phyloP scores from a whole-genome alignment of 352 stramenopile genomes.

The Globisporangium uncinulatum region DNA sequence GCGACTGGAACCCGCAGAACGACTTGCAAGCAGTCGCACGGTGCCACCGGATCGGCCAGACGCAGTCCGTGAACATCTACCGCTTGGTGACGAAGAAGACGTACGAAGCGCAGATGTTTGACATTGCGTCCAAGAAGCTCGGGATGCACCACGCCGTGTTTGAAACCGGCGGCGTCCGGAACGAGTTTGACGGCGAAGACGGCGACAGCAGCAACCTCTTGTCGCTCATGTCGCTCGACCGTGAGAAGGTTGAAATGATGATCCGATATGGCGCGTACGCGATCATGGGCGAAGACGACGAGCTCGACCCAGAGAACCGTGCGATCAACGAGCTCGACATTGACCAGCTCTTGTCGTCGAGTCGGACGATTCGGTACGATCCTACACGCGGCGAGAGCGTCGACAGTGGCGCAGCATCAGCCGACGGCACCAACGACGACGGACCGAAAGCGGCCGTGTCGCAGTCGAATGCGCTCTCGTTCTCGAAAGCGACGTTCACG shows the following conservation, averaged over 20 bases:
- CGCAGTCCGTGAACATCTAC: slow-evolving; percentile 99
- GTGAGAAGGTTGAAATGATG: slow-evolving; percentile 98
- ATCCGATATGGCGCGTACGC: slow-evolving; percentile 97
- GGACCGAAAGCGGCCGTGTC: slow-evolving; percentile 29
- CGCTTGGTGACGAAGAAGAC: slow-evolving; percentile 98
- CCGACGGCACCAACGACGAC: slow-evolving; percentile 7
- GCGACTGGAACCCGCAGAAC: slow-evolving; percentile 99
- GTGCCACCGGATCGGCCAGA: slow-evolving; percentile 99
- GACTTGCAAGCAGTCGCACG: slow-evolving; percentile 97
- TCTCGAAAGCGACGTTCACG: slow-evolving; percentile 87
- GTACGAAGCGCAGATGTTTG: slow-evolving; percentile 99
- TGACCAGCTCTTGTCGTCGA: slow-evolving; percentile 75
- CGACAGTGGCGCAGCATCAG: slow-evolving; percentile 21
- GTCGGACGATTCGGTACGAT: slow-evolving; percentile 87
- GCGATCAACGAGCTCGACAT: slow-evolving; percentile 89
- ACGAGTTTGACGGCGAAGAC: slow-evolving; percentile 93
- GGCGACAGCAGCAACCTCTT: slow-evolving; percentile 90
- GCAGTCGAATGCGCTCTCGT: slow-evolving; percentile 70
- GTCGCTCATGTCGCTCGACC: slow-evolving; percentile 90
- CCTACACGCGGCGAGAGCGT: slow-evolving; percentile 47
- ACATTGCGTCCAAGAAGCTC: slow-evolving; percentile 98
- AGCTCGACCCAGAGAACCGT: slow-evolving; percentile 85
- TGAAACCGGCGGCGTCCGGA: slow-evolving; percentile 89
- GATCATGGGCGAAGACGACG: slow-evolving; percentile 96
- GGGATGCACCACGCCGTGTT: slow-evolving; percentile 98